phyloP scores from a whole-genome alignment of 768 basidiomycete genomes.

The Lactarius pseudohatsudake region DNA sequence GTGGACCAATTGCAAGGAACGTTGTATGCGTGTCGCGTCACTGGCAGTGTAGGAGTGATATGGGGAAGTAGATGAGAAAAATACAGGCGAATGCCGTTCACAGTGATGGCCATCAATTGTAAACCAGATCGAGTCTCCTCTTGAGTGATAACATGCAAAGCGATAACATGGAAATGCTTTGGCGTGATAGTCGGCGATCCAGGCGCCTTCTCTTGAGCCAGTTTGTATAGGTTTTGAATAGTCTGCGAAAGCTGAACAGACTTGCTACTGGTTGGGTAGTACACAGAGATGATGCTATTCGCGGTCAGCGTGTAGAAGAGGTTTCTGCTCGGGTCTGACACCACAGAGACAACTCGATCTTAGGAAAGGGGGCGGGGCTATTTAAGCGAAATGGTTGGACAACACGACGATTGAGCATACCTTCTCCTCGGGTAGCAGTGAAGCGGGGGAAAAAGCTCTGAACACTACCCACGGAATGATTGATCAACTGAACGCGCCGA shows the following conservation, averaged over 20 bases:
- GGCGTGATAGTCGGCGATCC: constrained; percentile 71
- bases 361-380: constrained; percentile 9
- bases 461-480: constrained; percentile 79
- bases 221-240: constrained; percentile 69
- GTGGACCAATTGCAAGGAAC: constrained; percentile 67
- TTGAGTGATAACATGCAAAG: constrained; percentile 66
- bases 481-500: constrained; percentile 79
- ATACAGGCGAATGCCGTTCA: constrained; percentile 82
- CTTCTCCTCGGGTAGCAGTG: constrained; percentile 59
- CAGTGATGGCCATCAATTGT: constrained; percentile 79
- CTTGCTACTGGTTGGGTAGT: constrained; percentile 62
- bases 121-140: constrained; percentile 66
- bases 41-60: constrained; percentile 51
- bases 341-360: constrained; percentile 73
- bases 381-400: constrained; percentile 13
- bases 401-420: constrained; percentile 42
- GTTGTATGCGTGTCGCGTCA: constrained; percentile 33
- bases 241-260: constrained; percentile 71
- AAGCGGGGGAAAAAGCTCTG: constrained; percentile 80
- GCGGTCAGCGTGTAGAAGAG: constrained; percentile 78
- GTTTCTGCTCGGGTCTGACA: constrained; percentile 65
- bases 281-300: constrained; percentile 65
- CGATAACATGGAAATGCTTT: constrained; percentile 66
- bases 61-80: constrained; percentile 57
- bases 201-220: constrained; percentile 78